Conservation (phyloP, 306 rosid species). For the Sesbania bispinosa region DNA sequence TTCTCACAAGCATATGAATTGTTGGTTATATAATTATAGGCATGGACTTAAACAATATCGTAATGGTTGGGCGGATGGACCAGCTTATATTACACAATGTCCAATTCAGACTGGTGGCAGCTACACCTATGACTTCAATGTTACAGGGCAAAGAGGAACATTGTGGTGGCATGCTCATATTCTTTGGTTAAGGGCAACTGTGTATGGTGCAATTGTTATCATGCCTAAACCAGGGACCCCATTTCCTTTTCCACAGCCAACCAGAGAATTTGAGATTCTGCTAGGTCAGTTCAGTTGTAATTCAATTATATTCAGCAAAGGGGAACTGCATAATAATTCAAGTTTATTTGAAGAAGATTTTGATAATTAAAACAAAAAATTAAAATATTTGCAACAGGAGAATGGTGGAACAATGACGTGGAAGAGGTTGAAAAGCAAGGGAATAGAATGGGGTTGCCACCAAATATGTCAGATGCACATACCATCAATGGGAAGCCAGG, state of each 20-base stretch:
- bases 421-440: constrained; percentile 73
- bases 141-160: constrained; percentile 80
- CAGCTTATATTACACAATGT: constrained; percentile 79
- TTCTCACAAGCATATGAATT: constrained; percentile 3
- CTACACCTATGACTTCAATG: constrained; percentile 75
- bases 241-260: constrained; percentile 70
- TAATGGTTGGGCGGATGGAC: constrained; percentile 87
- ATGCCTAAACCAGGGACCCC: constrained; percentile 69
- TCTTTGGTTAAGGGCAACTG: constrained; percentile 83
- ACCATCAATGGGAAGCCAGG: constrained; percentile 94
- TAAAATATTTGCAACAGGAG: constrained; percentile 36
- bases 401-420: constrained; percentile 87
- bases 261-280: constrained; percentile 52
- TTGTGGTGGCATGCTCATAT: constrained; percentile 94
- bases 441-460: constrained; percentile 64
- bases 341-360: background rate
- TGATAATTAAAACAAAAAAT: background rate
- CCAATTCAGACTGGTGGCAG: constrained; percentile 64
- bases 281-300: constrained; percentile 44
- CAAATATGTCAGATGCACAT: constrained; percentile 88
- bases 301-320: too few species aligned
- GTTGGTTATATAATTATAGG: constrained; percentile 34
- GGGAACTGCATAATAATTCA: too few species aligned
- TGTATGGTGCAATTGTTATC: constrained; percentile 80
- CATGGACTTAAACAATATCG: constrained; percentile 77